Conservation (phyloP, 441 rosid species). For the Syzygium malaccense region DNA sequence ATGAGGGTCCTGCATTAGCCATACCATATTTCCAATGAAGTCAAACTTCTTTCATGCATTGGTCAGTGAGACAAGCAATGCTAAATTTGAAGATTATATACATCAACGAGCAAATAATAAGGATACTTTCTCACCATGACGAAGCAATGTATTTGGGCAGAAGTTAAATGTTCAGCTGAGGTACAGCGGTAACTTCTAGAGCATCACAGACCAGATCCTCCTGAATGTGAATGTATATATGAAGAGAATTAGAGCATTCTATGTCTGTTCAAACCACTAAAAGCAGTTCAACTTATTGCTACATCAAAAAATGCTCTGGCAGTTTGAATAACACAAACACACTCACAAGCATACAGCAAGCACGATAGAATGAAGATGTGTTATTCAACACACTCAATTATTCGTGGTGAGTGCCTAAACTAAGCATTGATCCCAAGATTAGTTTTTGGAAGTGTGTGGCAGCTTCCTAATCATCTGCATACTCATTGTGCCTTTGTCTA, state of each 20-base stretch:
- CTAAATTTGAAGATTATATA: background rate
- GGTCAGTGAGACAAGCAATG: background rate
- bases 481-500: background rate
- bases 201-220: background rate
- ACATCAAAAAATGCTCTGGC: background rate
- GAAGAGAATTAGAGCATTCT: background rate
- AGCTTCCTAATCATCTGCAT: background rate
- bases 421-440: background rate
- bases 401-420: background rate
- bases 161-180: background rate
- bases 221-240: background rate
- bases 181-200: background rate
- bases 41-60: background rate
- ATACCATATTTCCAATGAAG: background rate
- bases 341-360: background rate
- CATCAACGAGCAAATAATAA: background rate
- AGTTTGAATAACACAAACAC: background rate
- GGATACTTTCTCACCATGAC: background rate
- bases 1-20: slow-evolving; percentile 42
- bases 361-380: background rate
- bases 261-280: background rate
- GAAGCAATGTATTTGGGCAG: background rate
- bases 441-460: background rate
- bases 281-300: background rate
- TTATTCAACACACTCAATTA: background rate